phyloP scores from a whole-genome alignment of 2,329 filamentous ascomycete genomes.

The Cladosporium sp. region DNA sequence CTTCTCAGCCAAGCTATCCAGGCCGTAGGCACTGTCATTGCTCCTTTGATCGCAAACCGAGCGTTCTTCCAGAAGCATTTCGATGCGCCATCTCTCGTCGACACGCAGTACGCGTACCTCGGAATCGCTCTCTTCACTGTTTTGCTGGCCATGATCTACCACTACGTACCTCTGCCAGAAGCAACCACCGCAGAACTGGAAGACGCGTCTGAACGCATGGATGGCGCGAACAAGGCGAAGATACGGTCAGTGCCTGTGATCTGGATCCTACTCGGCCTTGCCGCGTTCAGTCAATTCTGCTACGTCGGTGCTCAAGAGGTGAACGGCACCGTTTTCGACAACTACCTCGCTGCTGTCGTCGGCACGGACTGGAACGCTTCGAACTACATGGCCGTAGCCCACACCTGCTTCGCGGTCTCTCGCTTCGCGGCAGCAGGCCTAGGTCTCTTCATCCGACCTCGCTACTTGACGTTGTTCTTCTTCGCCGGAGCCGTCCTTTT shows the following conservation, averaged over 20 bases:
- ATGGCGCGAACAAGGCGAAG: slow-evolving; percentile 46
- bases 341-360: slow-evolving; percentile 40
- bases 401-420: slow-evolving; percentile 55
- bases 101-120: slow-evolving; percentile 63
- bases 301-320: slow-evolving; percentile 60
- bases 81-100: slow-evolving; percentile 47
- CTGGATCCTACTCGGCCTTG: slow-evolving; percentile 54
- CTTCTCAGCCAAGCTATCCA: slow-evolving; percentile 60
- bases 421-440: slow-evolving; percentile 54
- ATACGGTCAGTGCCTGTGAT: slow-evolving; percentile 47
- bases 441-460: slow-evolving; percentile 54
- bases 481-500: slow-evolving; percentile 52
- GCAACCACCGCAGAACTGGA: slow-evolving; percentile 59
- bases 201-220: slow-evolving; percentile 48
- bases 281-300: slow-evolving; percentile 54
- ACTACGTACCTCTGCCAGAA: slow-evolving; percentile 59
- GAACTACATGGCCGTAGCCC: slow-evolving; percentile 51
- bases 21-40: slow-evolving; percentile 56
- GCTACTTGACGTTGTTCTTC: slow-evolving; percentile 52
- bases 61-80: slow-evolving; percentile 50
- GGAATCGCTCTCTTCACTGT: slow-evolving; percentile 60
- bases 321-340: slow-evolving; percentile 45
- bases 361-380: slow-evolving; percentile 31
- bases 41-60: slow-evolving; percentile 56
- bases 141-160: slow-evolving; percentile 55